phyloP scores from a whole-genome alignment of 1,284 basidiomycete species.

The Trichosporon coremiiforme region DNA sequence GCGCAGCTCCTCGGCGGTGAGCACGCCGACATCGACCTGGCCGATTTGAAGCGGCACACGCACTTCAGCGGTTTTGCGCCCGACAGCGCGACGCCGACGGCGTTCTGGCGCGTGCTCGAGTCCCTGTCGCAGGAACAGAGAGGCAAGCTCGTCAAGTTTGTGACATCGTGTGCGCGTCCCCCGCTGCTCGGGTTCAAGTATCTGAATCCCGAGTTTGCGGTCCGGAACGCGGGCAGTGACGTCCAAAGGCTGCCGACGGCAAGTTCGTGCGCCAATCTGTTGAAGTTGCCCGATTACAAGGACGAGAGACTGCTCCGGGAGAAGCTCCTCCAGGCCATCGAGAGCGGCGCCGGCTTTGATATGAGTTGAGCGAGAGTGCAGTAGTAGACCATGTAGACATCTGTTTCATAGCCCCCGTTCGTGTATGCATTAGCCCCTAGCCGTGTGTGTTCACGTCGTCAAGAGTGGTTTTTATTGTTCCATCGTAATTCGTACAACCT shows the following conservation, averaged over 20 bases:
- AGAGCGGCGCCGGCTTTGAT: constrained; percentile 83
- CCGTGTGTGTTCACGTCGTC: not conserved
- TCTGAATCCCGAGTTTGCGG: constrained; percentile 79
- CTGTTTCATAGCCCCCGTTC: not conserved
- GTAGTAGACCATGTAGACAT: not conserved
- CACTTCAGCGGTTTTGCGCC: constrained; percentile 73
- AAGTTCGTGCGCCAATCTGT: constrained; percentile 74
- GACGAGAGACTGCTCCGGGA: constrained; percentile 66
- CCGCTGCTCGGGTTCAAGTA: constrained; percentile 86
- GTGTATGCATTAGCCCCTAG: not conserved
- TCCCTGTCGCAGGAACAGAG: constrained; percentile 65
- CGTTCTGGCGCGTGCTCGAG: constrained; percentile 69
- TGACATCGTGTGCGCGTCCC: constrained; percentile 85
- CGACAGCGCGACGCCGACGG: constrained; percentile 68
- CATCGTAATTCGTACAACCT: not conserved
- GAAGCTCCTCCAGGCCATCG: constrained; percentile 82
- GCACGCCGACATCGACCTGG: constrained; percentile 76
- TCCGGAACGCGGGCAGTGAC: constrained; percentile 74
- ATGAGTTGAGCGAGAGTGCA: constrained; percentile 62
- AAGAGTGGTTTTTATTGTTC: not conserved
- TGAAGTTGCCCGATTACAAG: constrained; percentile 58
- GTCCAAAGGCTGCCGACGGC: constrained; percentile 68
- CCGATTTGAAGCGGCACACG: constrained; percentile 73
- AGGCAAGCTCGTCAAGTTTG: constrained; percentile 76
- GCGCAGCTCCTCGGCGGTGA: constrained; percentile 82